Conservation (phyloP, 2,329 filamentous ascomycete species). For the Cordyceps cicadae region DNA sequence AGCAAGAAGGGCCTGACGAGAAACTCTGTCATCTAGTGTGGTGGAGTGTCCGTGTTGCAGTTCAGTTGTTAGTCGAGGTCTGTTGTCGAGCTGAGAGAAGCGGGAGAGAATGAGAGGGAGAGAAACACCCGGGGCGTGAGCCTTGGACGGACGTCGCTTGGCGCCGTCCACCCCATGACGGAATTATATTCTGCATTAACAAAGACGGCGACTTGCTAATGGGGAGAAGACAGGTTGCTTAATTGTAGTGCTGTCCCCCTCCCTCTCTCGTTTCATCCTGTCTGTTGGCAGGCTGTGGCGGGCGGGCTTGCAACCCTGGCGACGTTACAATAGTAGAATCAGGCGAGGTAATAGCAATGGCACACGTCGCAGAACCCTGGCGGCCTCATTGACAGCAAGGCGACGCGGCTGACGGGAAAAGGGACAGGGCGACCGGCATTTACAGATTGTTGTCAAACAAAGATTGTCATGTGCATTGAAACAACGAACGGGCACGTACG, state of each 20-base stretch:
- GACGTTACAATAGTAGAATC: constrained; percentile 4
- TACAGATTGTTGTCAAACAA: background rate
- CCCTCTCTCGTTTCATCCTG: background rate
- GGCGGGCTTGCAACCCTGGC: background rate
- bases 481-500: background rate
- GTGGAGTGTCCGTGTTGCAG: constrained; percentile 4
- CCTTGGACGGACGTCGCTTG: background rate
- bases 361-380: background rate
- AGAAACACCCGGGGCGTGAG: too few species aligned
- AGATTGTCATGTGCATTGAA: constrained; percentile 1
- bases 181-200: background rate
- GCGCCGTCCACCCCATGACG: too few species aligned
- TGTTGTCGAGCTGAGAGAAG: background rate
- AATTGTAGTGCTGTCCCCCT: background rate
- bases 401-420: too few species aligned
- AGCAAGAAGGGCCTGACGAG: background rate
- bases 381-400: background rate
- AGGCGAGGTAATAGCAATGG: background rate
- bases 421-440: background rate
- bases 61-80: background rate
- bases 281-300: background rate
- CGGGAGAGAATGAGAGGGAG: too few species aligned
- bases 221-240: background rate
- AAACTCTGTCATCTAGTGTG: background rate
- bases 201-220: background rate